Evolutionary conservation across 208 protist genomes (phyloP).

Genomic region (Phytomonas francai): DNA sequence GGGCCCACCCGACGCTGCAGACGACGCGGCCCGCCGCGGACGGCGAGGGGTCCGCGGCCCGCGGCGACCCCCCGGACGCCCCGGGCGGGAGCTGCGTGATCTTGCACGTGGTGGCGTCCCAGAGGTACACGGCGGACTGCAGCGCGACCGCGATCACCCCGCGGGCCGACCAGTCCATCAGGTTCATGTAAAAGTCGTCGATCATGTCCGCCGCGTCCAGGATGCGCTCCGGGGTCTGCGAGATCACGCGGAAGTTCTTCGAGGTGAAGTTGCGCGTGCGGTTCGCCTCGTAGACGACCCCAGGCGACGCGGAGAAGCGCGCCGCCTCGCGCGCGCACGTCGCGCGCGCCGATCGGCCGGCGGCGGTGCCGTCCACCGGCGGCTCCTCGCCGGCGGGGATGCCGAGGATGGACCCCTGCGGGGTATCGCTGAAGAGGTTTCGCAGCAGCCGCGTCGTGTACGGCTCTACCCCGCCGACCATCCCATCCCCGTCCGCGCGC

Average conservation of each 20-base stretch:
- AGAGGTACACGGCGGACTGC: slow-evolving; percentile 95
- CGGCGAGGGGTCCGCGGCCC: not conserved
- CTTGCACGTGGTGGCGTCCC: slow-evolving; percentile 92
- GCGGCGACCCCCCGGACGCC: slow-evolving; percentile 5
- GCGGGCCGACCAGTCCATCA: slow-evolving; percentile 95
- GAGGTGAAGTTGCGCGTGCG: slow-evolving; percentile 72
- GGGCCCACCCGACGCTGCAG: slow-evolving; percentile 90
- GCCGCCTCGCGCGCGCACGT: slow-evolving; percentile 26
- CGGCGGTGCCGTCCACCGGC: not conserved
- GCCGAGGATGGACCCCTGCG: slow-evolving; percentile 60
- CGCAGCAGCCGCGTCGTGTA: slow-evolving; percentile 70
- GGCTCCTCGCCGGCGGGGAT: not conserved
- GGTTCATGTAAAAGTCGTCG: slow-evolving; percentile 99
- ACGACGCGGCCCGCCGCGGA: slow-evolving; percentile 33
- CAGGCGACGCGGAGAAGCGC: slow-evolving; percentile 55
- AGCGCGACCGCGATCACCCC: slow-evolving; percentile 94
- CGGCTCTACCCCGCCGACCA: slow-evolving; percentile 50
- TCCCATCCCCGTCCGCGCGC: not conserved
- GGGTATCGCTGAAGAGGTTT: slow-evolving; percentile 53
- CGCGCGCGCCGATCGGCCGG: slow-evolving; percentile 7
- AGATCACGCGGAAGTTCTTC: slow-evolving; percentile 81
- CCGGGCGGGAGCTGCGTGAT: slow-evolving; percentile 87
- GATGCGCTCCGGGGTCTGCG: slow-evolving; percentile 92
- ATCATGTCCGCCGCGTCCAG: slow-evolving; percentile 97
- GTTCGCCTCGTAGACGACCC: slow-evolving; percentile 82